A percentile compares a stretch with the other conserved stretches of the same genome.
These are phyloP conservation scores for Beauveria australis DNA, from an alignment of 2,329 filamentous ascomycete species.

Conservation along the genomic window DNA sequence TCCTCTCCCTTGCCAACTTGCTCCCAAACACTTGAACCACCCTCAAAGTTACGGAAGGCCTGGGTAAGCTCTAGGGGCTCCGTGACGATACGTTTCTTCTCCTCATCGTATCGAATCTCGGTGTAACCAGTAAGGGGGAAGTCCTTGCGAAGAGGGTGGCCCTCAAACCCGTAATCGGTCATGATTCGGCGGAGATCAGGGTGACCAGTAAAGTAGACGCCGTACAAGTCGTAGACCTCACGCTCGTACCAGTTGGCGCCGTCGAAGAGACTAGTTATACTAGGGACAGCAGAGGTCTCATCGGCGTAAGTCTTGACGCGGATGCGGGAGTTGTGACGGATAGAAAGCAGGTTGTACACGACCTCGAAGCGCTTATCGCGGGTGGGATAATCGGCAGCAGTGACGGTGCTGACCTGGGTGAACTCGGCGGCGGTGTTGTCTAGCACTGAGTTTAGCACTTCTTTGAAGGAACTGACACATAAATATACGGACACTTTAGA, in stretches of 20 bases:
- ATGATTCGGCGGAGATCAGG: conserved; percentile 95
- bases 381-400: conserved; percentile 91
- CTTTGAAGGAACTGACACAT: neutral
- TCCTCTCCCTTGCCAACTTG: conserved; percentile 61
- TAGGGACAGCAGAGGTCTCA: conserved; percentile 88
- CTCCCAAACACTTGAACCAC: conserved; percentile 66
- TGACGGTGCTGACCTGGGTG: conserved; percentile 88
- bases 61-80: conserved; percentile 97
- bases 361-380: conserved; percentile 94
- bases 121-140: conserved; percentile 98
- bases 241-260: conserved; percentile 99
- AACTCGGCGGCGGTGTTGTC: conserved; percentile 97
- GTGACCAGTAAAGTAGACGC: conserved; percentile 92
- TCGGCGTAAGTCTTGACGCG: conserved; percentile 98
- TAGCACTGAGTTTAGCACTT: conserved; percentile 19
- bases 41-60: conserved; percentile 97
- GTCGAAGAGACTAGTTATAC: conserved; percentile 77
- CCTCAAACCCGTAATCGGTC: conserved; percentile 99
- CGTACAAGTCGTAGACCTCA: conserved; percentile 95
- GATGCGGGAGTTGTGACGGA: conserved; percentile 93
- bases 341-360: conserved; percentile 93
- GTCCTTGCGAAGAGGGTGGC: conserved; percentile 93
- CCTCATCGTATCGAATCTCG: conserved; percentile 95
- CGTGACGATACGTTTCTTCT: conserved; percentile 99
- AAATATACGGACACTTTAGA: conserved; percentile 59